A percentile compares a stretch with the other conserved stretches of the same genome.
These are phyloP conservation scores for Pinus taeda DNA, from an alignment of 75 land plant genomes.

Conservation along the genomic window DNA sequence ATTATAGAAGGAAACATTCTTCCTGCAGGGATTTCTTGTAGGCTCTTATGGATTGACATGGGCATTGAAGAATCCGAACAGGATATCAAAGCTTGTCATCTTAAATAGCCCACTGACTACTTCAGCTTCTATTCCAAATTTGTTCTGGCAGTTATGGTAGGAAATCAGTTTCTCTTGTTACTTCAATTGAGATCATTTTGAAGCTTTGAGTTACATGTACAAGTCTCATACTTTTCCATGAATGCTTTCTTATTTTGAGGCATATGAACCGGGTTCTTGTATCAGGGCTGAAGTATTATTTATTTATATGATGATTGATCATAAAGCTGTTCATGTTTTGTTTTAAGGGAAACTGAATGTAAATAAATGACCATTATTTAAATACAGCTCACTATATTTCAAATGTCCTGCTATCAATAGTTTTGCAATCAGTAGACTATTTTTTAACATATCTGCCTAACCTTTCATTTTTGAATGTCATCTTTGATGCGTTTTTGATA, in stretches of 20 bases:
- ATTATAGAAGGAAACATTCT: neutral
- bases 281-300: neutral
- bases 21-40: conserved; percentile 81
- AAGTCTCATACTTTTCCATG: neutral
- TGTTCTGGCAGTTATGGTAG: conserved; percentile 82
- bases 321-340: no score
- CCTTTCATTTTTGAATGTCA: no score
- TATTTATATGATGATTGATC: neutral
- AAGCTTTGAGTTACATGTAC: neutral
- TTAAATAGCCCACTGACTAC: conserved; percentile 82
- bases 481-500: no score
- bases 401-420: no score
- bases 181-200: neutral
- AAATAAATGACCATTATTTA: no score
- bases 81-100: conserved; percentile 67
- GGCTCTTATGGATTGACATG: conserved; percentile 98
- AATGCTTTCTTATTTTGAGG: neutral
- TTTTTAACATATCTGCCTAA: no score
- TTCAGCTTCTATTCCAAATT: conserved; percentile 78
- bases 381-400: no score
- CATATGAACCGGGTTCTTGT: neutral
- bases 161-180: neutral
- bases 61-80: conserved; percentile 84
- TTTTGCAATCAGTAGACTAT: no score
- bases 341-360: no score